Base-by-base conservation (phyloP, 139 green algal genomes). In the Chlorokybus atmophyticus region DNA sequence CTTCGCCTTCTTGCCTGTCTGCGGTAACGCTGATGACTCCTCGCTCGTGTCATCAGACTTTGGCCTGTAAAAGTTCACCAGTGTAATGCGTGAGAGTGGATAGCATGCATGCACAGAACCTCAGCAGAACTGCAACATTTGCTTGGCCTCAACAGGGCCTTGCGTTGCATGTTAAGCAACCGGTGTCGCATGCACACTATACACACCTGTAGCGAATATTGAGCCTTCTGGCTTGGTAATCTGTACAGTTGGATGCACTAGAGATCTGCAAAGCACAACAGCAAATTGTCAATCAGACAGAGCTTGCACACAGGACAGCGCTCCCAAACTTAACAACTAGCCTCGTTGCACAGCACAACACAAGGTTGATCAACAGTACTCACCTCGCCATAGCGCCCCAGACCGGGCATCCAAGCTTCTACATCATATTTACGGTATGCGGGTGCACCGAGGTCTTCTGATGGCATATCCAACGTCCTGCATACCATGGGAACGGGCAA, bases 391-490 rank as follows among this genome's bases (percentile, higher is more conserved):
- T 93, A 99, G 2, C 87, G 67, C 19, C 76, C 60, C 40, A 97
- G 73, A 0, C 92, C 91, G 0, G 91, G 91, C 91, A 99, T 98
- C 91, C 91, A 99, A 1, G 89, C 91, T 70, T 98, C 90, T 5
- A 99, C 73, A 69, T 99, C 91, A 55, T 82, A 91, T 62, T 99
- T 99, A 59, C 91, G 80, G 65, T 93, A 93, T 1, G 91, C 91
- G 19, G 91, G 89, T 0, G 91, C 91, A 0, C 91, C 91, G 32
- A 99, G 81, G 70, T 99, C 91, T 2, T 76, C 74, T 3, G 68
- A 82, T 7, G 90, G 82, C 91, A 99, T 99, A 80, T 99, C 91
- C 41, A 97, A 19, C 1, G 56, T 69, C 40, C 59, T 66, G 32
- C 4, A 31, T 5, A n/a, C n/a, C n/a, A n/a, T n/a, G n/a, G n/a